A percentile compares a stretch with the other conserved stretches of the same genome.
These are phyloP conservation scores for Debaryomyces castellii DNA, from an alignment of 805 yeast species.

Conservation along the genomic window DNA sequence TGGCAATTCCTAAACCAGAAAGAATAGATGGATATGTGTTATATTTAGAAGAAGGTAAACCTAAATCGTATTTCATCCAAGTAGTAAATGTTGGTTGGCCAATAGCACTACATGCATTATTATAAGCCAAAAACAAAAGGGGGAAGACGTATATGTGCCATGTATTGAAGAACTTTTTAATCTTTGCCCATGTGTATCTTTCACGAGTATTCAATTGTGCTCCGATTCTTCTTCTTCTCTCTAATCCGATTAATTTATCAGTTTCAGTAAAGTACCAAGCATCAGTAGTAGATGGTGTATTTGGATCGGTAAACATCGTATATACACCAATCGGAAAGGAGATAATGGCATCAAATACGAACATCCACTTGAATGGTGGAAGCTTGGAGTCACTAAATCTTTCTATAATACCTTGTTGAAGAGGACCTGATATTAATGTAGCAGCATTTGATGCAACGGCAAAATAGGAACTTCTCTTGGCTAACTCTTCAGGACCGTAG, in stretches of 20 bases:
- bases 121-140: constrained; percentile 33
- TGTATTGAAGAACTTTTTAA: constrained; percentile 42
- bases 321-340: constrained; percentile 32
- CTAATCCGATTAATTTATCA: constrained; percentile 45
- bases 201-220: constrained; percentile 43
- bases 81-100: constrained; percentile 37
- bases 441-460: constrained; percentile 29
- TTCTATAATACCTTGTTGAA: constrained; percentile 26
- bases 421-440: constrained; percentile 31
- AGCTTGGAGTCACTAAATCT: constrained; percentile 19
- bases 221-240: constrained; percentile 41
- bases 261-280: constrained; percentile 29
- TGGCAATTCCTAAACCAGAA: constrained; percentile 25
- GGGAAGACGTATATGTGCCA: constrained; percentile 53
- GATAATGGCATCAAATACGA: constrained; percentile 33
- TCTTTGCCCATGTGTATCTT: constrained; percentile 38
- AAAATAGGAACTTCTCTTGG: constrained; percentile 29
- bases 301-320: constrained; percentile 32
- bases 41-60: constrained; percentile 26
- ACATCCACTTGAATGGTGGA: constrained; percentile 35
- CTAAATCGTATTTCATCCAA: constrained; percentile 33
- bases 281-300: constrained; percentile 34
- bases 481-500: constrained; percentile 24
- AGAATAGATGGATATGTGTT: constrained; percentile 32
- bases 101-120: constrained; percentile 31